Conservation (phyloP, 129 eudicot species). For the Chrysanthemum seticuspe region DNA sequence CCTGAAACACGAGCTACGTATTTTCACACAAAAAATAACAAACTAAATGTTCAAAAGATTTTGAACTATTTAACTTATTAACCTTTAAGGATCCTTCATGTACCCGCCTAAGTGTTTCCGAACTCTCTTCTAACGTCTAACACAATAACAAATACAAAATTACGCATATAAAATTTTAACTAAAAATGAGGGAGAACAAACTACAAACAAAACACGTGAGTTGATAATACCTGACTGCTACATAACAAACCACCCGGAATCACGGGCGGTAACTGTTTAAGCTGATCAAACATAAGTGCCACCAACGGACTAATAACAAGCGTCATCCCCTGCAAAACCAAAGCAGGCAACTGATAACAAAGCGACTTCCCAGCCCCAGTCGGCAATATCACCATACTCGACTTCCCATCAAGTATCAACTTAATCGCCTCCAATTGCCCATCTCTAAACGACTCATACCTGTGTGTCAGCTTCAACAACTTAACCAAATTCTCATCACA, state of each 20-base stretch:
- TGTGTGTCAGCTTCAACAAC: slow-evolving; percentile 74
- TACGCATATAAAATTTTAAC: slow-evolving; percentile 1
- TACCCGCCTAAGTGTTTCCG: slow-evolving; percentile 57
- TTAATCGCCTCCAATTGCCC: slow-evolving; percentile 88
- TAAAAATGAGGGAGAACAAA: slow-evolving; percentile 14
- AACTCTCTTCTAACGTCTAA: slow-evolving; percentile 74
- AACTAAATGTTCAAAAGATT: slow-evolving; percentile 1
- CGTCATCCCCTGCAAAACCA: slow-evolving; percentile 74
- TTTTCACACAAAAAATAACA: not conserved
- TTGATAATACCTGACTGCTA: slow-evolving; percentile 68
- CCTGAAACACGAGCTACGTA: slow-evolving; percentile 48
- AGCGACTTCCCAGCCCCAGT: slow-evolving; percentile 96
- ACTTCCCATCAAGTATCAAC: slow-evolving; percentile 69
- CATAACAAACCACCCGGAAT: slow-evolving; percentile 75
- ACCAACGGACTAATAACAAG: slow-evolving; percentile 91
- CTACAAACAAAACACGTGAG: slow-evolving; percentile 2
- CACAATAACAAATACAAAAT: slow-evolving; percentile 16
- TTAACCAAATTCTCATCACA: slow-evolving; percentile 72
- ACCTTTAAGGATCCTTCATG: slow-evolving; percentile 84
- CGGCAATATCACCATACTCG: slow-evolving; percentile 91
- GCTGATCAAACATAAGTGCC: slow-evolving; percentile 95
- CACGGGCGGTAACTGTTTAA: slow-evolving; percentile 73
- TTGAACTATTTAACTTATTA: not conserved
- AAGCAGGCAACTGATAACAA: slow-evolving; percentile 91
- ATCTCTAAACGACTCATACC: slow-evolving; percentile 75